Evolutionary conservation across 495 filamentous ascomycete species (phyloP).

Genomic region (Xylaria longipes): DNA sequence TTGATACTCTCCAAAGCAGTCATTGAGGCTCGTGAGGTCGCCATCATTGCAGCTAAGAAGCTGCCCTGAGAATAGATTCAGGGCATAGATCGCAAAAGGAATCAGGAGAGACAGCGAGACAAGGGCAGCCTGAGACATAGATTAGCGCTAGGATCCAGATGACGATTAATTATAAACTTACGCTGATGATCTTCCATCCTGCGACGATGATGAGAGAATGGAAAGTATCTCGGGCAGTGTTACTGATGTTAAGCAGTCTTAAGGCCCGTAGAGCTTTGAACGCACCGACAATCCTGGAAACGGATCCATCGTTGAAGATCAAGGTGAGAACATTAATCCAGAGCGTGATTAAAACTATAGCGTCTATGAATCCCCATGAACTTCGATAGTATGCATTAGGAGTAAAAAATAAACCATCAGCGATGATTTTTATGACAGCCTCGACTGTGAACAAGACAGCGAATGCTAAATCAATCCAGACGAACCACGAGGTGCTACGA

Average conservation of each 20-base stretch:
- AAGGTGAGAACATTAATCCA: constrained; percentile 95
- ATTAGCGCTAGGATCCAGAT: constrained; percentile 15
- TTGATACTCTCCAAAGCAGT: constrained; percentile 83
- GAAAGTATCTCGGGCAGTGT: constrained; percentile 94
- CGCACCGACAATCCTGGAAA: constrained; percentile 89
- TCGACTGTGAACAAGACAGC: constrained; percentile 87
- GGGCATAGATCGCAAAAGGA: constrained; percentile 92
- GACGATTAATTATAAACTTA: constrained; percentile 34
- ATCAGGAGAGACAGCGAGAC: constrained; percentile 94
- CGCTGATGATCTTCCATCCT: constrained; percentile 83
- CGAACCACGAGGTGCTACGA: constrained; percentile 84
- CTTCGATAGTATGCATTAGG: constrained; percentile 97
- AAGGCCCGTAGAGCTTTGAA: constrained; percentile 98
- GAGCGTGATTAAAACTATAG: constrained; percentile 87
- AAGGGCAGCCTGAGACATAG: constrained; percentile 68
- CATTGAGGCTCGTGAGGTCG: constrained; percentile 61
- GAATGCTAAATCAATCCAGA: constrained; percentile 89
- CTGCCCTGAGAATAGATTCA: constrained; percentile 90
- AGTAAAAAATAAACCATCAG: constrained; percentile 96
- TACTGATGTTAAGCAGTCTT: constrained; percentile 90
- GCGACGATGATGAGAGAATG: constrained; percentile 94
- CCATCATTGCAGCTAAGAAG: constrained; percentile 84
- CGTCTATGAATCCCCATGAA: constrained; percentile 97
- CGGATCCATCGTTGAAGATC: constrained; percentile 74
- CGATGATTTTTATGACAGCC: constrained; percentile 90